These are phyloP conservation scores for Monilinia polystroma DNA, from an alignment of 2,329 filamentous ascomycete genomes.

Conservation along the genomic window DNA sequence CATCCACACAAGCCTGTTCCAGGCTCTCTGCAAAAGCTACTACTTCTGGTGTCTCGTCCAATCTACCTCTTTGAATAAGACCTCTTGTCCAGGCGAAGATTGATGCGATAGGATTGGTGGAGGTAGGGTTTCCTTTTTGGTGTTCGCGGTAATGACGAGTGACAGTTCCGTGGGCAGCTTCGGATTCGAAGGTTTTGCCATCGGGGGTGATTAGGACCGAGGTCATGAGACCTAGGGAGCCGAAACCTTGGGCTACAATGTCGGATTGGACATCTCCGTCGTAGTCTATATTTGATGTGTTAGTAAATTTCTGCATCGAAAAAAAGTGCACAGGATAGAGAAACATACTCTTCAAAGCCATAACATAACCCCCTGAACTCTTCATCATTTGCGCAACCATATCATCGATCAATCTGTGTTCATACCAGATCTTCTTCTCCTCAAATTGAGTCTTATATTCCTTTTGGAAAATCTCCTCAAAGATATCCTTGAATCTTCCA, in stretches of 20 bases:
- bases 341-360: slow-evolving; percentile 91
- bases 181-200: slow-evolving; percentile 94
- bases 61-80: slow-evolving; percentile 85
- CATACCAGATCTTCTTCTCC: slow-evolving; percentile 94
- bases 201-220: slow-evolving; percentile 95
- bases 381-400: slow-evolving; percentile 99
- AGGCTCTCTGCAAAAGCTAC: slow-evolving; percentile 87
- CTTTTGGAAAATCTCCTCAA: slow-evolving; percentile 91
- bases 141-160: slow-evolving; percentile 98
- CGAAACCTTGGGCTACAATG: slow-evolving; percentile 96
- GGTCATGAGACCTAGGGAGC: slow-evolving; percentile 97
- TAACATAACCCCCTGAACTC: slow-evolving; percentile 92
- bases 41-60: slow-evolving; percentile 90
- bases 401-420: slow-evolving; percentile 98
- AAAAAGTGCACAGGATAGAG: background rate
- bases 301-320: slow-evolving; percentile 7
- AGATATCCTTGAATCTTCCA: slow-evolving; percentile 98
- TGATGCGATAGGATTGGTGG: slow-evolving; percentile 96
- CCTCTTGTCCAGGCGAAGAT: slow-evolving; percentile 99
- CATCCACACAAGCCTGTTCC: slow-evolving; percentile 91
- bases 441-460: slow-evolving; percentile 88
- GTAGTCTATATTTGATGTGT: slow-evolving; percentile 67
- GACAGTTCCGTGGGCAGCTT: slow-evolving; percentile 97
- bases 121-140: slow-evolving; percentile 96
- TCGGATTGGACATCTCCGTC: slow-evolving; percentile 99